A percentile compares a stretch with the other conserved stretches of the same genome.
Conservation (phyloP, 805 yeast species). For the Kodamaea restingae region DNA sequence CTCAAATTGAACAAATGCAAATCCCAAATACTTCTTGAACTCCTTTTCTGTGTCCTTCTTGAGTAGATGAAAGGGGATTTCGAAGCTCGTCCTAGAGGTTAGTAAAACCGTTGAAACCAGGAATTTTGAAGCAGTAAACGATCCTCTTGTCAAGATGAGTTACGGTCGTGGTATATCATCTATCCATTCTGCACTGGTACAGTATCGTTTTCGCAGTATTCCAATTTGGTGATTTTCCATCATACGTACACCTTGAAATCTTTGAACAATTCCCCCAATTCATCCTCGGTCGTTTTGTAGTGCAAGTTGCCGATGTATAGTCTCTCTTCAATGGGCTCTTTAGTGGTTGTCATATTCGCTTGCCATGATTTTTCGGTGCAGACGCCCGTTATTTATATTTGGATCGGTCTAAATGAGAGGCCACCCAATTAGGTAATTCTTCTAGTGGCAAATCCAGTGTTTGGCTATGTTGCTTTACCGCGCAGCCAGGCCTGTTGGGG, state of each 20-base stretch:
- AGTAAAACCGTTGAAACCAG: too few relatives aligned
- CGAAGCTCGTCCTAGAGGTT: constrained; percentile 38
- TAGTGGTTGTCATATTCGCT: constrained; percentile 9
- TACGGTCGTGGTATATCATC: too few relatives aligned
- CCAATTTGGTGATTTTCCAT: background rate
- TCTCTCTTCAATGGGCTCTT: constrained; percentile 40
- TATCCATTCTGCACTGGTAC: too few relatives aligned
- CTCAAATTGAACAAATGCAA: constrained; percentile 55
- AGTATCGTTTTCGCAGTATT: too few relatives aligned
- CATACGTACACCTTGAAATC: constrained; percentile 40
- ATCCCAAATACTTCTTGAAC: constrained; percentile 48
- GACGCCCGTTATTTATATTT: constrained; percentile 5
- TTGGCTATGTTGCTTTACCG: too few relatives aligned
- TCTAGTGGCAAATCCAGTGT: background rate
- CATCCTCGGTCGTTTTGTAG: constrained; percentile 39
- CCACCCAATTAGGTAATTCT: constrained; percentile 2
- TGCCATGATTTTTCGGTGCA: background rate
- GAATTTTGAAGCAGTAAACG: too few relatives aligned
- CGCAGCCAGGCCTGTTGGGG: too few relatives aligned
- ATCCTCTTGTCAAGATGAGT: too few relatives aligned
- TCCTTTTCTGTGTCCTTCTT: constrained; percentile 31
- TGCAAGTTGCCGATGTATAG: constrained; percentile 43
- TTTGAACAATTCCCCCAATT: constrained; percentile 45
- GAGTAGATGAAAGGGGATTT: constrained; percentile 46
- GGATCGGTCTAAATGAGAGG: background rate